Conservation (phyloP, 1,284 basidiomycete genomes). For the Athelia psychrophila region DNA sequence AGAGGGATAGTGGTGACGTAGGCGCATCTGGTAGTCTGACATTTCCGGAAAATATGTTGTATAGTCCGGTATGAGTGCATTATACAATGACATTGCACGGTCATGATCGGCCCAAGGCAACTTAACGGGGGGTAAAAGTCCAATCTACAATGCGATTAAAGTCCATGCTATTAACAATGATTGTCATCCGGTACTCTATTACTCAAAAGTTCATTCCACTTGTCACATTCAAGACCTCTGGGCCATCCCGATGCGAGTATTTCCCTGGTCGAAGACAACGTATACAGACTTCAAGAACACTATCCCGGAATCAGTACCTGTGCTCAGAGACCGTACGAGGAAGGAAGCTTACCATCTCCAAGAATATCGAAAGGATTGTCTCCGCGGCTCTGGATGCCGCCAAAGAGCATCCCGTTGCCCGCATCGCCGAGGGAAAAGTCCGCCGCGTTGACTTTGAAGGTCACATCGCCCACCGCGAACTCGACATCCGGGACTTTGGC, state of each 20-base stretch:
- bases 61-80: no score
- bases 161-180: no score
- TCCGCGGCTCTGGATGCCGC: constrained; percentile 35
- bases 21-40: no score
- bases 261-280: constrained; percentile 2
- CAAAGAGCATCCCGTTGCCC: constrained; percentile 22
- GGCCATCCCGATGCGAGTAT: neutral
- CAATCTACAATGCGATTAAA: no score
- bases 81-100: no score
- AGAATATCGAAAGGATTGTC: constrained; percentile 28
- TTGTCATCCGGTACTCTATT: no score
- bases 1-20: no score
- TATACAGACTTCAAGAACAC: neutral
- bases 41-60: no score
- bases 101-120: no score
- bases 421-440: constrained; percentile 27
- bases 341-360: neutral
- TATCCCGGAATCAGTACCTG: neutral
- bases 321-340: neutral
- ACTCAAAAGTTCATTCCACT: no score
- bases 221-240: no score
- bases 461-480: constrained; percentile 30
- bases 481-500: constrained; percentile 28
- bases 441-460: constrained; percentile 27
- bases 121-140: no score